A percentile compares a stretch with the other conserved stretches of the same genome.
Evolutionary conservation across 345 rosid genomes (phyloP).

Genomic region (Citrus inodora): DNA sequence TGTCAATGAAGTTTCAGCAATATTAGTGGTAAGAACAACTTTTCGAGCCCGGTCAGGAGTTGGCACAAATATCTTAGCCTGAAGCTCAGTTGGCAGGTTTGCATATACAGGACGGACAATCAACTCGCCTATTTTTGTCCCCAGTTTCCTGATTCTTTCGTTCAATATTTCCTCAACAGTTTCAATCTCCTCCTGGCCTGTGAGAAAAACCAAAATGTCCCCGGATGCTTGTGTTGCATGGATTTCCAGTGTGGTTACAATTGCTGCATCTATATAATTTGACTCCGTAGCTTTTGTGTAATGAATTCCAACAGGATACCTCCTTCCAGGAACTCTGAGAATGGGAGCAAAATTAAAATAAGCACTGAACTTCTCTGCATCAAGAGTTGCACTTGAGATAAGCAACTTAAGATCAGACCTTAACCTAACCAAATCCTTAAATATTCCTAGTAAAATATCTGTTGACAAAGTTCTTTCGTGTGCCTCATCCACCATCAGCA

Average conservation of each 20-base stretch:
- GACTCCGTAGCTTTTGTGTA: constrained; percentile 96
- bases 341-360: constrained; percentile 93
- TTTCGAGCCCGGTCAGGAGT: constrained; percentile 96
- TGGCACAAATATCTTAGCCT: constrained; percentile 91
- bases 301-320: constrained; percentile 90
- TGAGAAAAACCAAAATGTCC: constrained; percentile 84
- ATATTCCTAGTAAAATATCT: constrained; percentile 86
- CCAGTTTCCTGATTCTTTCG: constrained; percentile 81
- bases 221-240: constrained; percentile 80
- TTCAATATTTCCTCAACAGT: constrained; percentile 88
- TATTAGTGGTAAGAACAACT: constrained; percentile 93
- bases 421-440: constrained; percentile 86
- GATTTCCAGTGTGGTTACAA: constrained; percentile 81
- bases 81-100: constrained; percentile 93
- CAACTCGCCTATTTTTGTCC: constrained; percentile 87
- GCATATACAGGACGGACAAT: constrained; percentile 97
- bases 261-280: constrained; percentile 91
- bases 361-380: constrained; percentile 95
- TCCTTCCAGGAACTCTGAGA: constrained; percentile 87
- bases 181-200: constrained; percentile 98
- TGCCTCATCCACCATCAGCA: constrained; percentile 96
- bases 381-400: constrained; percentile 94
- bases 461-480: constrained; percentile 99
- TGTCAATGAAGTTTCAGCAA: constrained; percentile 94
- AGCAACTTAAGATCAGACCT: constrained; percentile 84